A percentile compares a stretch with the other conserved stretches of the same genome.
These are phyloP conservation scores for Ophiostoma tasmaniense DNA, from an alignment of 2,329 filamentous ascomycete genomes.

Conservation along the genomic window DNA sequence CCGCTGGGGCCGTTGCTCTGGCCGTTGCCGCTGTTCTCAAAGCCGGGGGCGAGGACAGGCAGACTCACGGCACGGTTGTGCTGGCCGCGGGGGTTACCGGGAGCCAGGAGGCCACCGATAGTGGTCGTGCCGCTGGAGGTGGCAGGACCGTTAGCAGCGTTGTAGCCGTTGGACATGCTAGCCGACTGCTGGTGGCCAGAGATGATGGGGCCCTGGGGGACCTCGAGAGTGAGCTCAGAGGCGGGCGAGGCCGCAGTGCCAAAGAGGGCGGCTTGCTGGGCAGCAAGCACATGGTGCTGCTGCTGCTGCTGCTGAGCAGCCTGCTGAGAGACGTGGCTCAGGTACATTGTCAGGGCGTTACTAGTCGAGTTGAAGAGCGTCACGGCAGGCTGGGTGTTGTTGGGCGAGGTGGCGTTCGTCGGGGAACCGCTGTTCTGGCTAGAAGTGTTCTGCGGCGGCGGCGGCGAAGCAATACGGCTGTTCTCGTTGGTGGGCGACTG, in stretches of 20 bases:
- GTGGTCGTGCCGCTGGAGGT: constrained; percentile 54
- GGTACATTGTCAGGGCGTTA: constrained; percentile 89
- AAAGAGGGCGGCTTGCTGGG: constrained; percentile 75
- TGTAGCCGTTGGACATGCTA: constrained; percentile 57
- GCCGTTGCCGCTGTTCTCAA: constrained; percentile 51
- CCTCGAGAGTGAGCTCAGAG: constrained; percentile 48
- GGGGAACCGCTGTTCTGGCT: constrained; percentile 50
- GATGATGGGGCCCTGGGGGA: constrained; percentile 49
- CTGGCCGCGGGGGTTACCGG: constrained; percentile 52
- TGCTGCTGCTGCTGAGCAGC: constrained; percentile 66
- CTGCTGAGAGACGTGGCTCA: constrained; percentile 71
- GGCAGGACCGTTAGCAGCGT: constrained; percentile 36
- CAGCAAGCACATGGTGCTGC: constrained; percentile 61
- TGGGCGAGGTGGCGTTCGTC: constrained; percentile 34
- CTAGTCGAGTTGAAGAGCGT: constrained; percentile 72
- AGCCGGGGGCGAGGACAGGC: constrained; percentile 59
- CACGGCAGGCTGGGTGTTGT: constrained; percentile 42
- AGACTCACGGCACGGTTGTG: constrained; percentile 82
- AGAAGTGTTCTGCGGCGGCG: constrained; percentile 32
- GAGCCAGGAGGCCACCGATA: constrained; percentile 68
- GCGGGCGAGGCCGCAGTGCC: constrained; percentile 58
- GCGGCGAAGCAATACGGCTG: constrained; percentile 50
- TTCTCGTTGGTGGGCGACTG: constrained; percentile 60
- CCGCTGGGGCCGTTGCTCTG: constrained; percentile 30
- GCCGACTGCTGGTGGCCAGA: constrained; percentile 57